Conservation (phyloP, 2,329 filamentous ascomycete species). For the Periconia sp. region DNA sequence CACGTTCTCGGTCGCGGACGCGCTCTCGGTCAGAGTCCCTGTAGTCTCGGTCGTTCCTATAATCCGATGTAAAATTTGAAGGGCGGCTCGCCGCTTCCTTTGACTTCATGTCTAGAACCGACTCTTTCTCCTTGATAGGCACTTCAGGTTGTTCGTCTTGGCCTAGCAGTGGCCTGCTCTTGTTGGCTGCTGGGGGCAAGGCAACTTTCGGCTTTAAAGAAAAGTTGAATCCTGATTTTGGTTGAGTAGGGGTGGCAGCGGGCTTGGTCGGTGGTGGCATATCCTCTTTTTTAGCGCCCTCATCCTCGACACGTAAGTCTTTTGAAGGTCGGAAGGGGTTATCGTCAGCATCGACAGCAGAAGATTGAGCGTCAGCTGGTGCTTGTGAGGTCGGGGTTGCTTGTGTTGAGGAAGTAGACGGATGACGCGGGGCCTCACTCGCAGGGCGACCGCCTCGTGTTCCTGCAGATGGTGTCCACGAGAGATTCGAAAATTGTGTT, state of each 20-base stretch:
- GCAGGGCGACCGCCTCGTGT: conserved; percentile 59
- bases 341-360: conserved; percentile 60
- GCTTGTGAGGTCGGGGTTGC: conserved; percentile 19
- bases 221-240: conserved; percentile 75
- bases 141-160: conserved; percentile 41
- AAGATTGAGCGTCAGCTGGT: conserved; percentile 25
- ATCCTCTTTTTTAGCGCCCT: conserved; percentile 57
- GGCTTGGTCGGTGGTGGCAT: conserved; percentile 58
- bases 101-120: conserved; percentile 48
- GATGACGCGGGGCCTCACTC: conserved; percentile 42
- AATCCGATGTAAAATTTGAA: conserved; percentile 26
- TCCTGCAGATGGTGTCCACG: conserved; percentile 70
- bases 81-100: conserved; percentile 41
- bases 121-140: conserved; percentile 50
- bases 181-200: conserved; percentile 59
- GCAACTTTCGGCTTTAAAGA: conserved; percentile 79
- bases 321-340: conserved; percentile 69
- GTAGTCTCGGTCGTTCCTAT: conserved; percentile 31
- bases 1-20: conserved; percentile 31
- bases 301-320: conserved; percentile 70
- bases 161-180: conserved; percentile 57
- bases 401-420: conserved; percentile 17
- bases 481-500: conserved; percentile 68
- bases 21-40: conserved; percentile 42
- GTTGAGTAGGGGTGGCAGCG: conserved; percentile 60